Base-by-base conservation (phyloP, 2,329 filamentous ascomycete genomes). In the Penicillium occitanis region DNA sequence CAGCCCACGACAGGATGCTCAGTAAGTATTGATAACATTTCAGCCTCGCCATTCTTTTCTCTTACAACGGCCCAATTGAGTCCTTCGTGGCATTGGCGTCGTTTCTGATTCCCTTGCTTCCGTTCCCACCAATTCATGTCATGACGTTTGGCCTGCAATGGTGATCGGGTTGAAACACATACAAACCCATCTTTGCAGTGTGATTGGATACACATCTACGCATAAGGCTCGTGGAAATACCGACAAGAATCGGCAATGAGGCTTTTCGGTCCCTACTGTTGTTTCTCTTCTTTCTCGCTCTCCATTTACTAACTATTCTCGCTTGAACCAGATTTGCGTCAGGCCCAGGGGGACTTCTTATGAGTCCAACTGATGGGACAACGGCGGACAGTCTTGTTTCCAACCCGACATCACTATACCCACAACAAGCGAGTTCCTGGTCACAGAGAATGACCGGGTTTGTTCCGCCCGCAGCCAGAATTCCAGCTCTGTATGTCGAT, bases 1-100 rank as follows among this genome's bases (percentile, higher is more conserved):
- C 80, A 79, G 80, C 73, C 72, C 82, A 77, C 80, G 80, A 76
- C 78, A 82, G 71, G 83, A 86, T 76, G 77, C 80, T 76, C 81
- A 80, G 85, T 87, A 84, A 82, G 85, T 86, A 73, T 68, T 73
- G 75, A 19, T 44, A 33, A 28, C 33, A 57, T 51, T 66, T 61
- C 28, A 48, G 53, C 60, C 35, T 50, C 30, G 14, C 51, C 40
- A 19, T 40, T 53, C 30, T 22, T 44, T 53, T 60, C 25, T 33
- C 30, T 64, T 35, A 14, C 40, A 28, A 25, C 25, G 40, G 10
- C 33, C 14, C 11, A 35, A 30, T 50, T 37, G 13, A 8, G 50
- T 37, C n/a, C n/a, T 57, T 57, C 3, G n/a, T 57, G 14, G 6
- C 8, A 5, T 22, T 17, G 17, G 17, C 8, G 28, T 55, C 51